A percentile compares a stretch with the other conserved stretches of the same genome.
phyloP scores from a whole-genome alignment of 805 yeast genomes.

The Zygotorulaspora florentina region DNA sequence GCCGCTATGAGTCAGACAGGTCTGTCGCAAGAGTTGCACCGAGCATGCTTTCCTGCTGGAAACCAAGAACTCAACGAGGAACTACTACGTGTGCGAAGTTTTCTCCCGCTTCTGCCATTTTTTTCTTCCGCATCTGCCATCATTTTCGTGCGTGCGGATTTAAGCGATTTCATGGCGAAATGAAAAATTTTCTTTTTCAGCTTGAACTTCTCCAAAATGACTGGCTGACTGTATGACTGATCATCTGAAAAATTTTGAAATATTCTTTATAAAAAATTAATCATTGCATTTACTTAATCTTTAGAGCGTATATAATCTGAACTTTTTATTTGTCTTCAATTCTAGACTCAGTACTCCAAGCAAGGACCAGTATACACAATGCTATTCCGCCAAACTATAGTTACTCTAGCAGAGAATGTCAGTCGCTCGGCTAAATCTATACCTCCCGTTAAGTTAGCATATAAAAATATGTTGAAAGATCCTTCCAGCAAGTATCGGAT shows the following conservation, averaged over 20 bases:
- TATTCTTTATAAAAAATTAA: background rate
- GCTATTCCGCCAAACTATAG: conserved; percentile 17
- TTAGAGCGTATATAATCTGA: too few relatives aligned
- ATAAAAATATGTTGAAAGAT: conserved; percentile 59
- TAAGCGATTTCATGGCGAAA: background rate
- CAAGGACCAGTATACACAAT: conserved; percentile 1
- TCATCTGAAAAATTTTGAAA: background rate
- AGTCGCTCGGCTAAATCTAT: conserved; percentile 21
- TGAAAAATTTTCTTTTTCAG: background rate
- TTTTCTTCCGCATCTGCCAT: background rate
- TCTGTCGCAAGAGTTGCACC: background rate
- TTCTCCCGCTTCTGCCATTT: background rate
- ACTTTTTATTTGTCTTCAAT: background rate
- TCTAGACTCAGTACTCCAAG: background rate
- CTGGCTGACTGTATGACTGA: background rate
- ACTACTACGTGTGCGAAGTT: too few relatives aligned
- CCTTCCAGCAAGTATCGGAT: conserved; percentile 62
- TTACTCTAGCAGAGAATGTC: conserved; percentile 20
- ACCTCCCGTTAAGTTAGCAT: conserved; percentile 34
- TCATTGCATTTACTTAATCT: too few relatives aligned
- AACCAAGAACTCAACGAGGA: too few relatives aligned
- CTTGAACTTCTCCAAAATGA: background rate
- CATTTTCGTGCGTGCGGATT: background rate
- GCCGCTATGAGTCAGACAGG: background rate
- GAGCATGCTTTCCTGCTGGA: background rate